Evolutionary conservation across 2,329 filamentous ascomycete genomes (phyloP).

Genomic region (Diaporthe sp.): DNA sequence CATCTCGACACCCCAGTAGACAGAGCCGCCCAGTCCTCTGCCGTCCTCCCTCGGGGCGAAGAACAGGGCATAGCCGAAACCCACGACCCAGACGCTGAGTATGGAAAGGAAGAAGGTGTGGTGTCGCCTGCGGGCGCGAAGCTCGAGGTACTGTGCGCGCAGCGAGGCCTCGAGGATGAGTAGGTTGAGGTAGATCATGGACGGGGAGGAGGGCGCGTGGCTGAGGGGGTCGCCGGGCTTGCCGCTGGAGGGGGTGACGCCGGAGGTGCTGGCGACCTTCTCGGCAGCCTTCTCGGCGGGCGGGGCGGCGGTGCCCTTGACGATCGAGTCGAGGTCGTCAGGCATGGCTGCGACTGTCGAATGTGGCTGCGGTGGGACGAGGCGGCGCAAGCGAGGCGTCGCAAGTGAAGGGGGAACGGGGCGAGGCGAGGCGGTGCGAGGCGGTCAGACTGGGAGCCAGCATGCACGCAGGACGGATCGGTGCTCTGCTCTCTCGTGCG

Average conservation of each 20-base stretch:
- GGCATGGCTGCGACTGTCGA: constrained; percentile 62
- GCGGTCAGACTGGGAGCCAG: constrained; percentile 6
- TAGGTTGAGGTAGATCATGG: constrained; percentile 98
- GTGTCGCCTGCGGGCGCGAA: constrained; percentile 88
- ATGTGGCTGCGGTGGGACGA: constrained; percentile 15
- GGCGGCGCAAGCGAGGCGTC: constrained; percentile 21
- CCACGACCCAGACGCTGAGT: constrained; percentile 83
- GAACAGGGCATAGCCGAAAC: constrained; percentile 92
- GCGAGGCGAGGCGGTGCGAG: constrained; percentile 12
- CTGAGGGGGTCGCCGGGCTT: constrained; percentile 79
- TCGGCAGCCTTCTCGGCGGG: constrained; percentile 68
- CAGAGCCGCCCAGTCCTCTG: constrained; percentile 88
- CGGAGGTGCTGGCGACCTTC: constrained; percentile 58
- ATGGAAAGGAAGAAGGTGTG: constrained; percentile 93
- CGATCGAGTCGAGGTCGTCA: constrained; percentile 84
- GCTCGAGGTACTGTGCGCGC: constrained; percentile 90
- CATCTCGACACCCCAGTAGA: constrained; percentile 96
- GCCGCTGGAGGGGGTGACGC: constrained; percentile 58
- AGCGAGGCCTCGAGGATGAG: constrained; percentile 96
- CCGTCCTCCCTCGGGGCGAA: constrained; percentile 97
- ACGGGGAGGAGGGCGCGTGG: constrained; percentile 88
- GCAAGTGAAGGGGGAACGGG: background rate
- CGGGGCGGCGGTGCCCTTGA: constrained; percentile 84
- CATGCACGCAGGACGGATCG: background rate
- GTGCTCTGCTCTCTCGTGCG: constrained; percentile 14